A percentile compares a stretch with the other conserved stretches of the same genome.
Conservation (phyloP, 306 rosid genomes). For the Lablab purpureus region DNA sequence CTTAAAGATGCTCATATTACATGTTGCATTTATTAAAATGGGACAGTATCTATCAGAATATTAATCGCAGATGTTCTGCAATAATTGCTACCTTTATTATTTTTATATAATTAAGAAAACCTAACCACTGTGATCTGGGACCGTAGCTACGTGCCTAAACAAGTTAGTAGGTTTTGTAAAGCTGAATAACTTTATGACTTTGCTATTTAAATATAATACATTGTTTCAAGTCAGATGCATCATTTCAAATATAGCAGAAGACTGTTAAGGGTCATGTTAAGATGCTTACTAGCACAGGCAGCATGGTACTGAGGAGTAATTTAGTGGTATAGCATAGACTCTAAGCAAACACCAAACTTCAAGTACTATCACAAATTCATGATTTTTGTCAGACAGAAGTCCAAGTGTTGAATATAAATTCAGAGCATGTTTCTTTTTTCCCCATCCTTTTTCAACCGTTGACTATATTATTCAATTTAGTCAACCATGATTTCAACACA, state of each 20-base stretch:
- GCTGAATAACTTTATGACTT: slow-evolving; percentile 12
- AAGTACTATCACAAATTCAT: slow-evolving; percentile 7
- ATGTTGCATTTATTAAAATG: slow-evolving; percentile 13
- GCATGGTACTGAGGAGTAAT: not conserved
- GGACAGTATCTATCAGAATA: not conserved
- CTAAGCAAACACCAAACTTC: not conserved
- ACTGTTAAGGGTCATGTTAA: not conserved
- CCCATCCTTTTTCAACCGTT: not conserved
- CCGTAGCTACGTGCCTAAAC: slow-evolving; percentile 22
- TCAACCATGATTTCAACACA: not conserved
- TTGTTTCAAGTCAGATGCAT: not conserved
- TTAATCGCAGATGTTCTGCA: slow-evolving; percentile 5
- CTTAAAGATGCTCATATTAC: slow-evolving; percentile 12
- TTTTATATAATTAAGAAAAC: slow-evolving; percentile 7
- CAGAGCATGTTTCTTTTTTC: not conserved
- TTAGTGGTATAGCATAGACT: not conserved
- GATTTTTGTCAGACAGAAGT: not conserved
- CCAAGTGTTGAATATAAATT: not conserved
- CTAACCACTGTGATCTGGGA: slow-evolving; percentile 36
- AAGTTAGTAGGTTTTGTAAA: not conserved
- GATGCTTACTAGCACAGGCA: not conserved
- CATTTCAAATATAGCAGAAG: not conserved
- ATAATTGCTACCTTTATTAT: slow-evolving; percentile 17
- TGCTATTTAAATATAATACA: slow-evolving; percentile 8
- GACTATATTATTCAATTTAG: slow-evolving; percentile 5